Percentiles rank a stretch among this genome's conserved stretches.
These are phyloP conservation scores for Elaeis guineensis DNA, from an alignment of 176 grass and related monocot genomes.

Conservation along the genomic window DNA sequence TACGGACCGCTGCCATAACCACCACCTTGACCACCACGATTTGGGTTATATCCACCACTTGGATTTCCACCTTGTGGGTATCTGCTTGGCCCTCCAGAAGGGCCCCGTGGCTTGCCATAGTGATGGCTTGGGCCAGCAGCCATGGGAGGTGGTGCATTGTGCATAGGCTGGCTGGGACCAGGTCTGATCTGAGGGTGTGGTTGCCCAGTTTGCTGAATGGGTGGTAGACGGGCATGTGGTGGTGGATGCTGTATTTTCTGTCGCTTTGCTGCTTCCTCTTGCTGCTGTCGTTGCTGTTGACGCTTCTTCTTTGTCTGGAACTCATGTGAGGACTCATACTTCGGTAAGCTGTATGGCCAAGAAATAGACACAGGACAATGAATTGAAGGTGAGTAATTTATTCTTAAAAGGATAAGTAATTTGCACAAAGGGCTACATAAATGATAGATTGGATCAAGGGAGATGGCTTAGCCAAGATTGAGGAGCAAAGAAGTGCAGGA, in stretches of 20 bases:
- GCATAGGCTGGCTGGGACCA: constrained; percentile 48
- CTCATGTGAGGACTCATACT: constrained; percentile 80
- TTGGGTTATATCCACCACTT: constrained; percentile 50
- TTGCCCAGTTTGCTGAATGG: constrained; percentile 72
- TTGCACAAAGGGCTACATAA: too few species aligned
- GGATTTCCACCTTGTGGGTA: constrained; percentile 63
- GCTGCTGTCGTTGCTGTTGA: constrained; percentile 73
- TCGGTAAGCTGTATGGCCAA: constrained; percentile 56
- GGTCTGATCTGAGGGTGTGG: constrained; percentile 58
- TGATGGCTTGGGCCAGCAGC: constrained; percentile 62
- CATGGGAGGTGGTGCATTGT: constrained; percentile 51
- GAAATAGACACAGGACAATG: background rate
- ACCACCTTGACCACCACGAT: constrained; percentile 59
- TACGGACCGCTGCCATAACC: constrained; percentile 62
- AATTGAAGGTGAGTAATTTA: background rate
- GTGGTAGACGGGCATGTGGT: constrained; percentile 78
- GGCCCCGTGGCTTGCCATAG: constrained; percentile 68
- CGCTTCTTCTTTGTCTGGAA: constrained; percentile 97
- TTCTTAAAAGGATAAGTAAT: background rate
- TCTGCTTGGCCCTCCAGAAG: constrained; percentile 55
- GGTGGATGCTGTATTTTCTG: constrained; percentile 86
- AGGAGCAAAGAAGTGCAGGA: too few species aligned
- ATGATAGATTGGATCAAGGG: too few species aligned
- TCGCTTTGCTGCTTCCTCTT: constrained; percentile 80
- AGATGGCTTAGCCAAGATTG: too few species aligned